phyloP scores from a whole-genome alignment of 192 early-diverging fungal genomes.

The Gonapodya prolifera region DNA sequence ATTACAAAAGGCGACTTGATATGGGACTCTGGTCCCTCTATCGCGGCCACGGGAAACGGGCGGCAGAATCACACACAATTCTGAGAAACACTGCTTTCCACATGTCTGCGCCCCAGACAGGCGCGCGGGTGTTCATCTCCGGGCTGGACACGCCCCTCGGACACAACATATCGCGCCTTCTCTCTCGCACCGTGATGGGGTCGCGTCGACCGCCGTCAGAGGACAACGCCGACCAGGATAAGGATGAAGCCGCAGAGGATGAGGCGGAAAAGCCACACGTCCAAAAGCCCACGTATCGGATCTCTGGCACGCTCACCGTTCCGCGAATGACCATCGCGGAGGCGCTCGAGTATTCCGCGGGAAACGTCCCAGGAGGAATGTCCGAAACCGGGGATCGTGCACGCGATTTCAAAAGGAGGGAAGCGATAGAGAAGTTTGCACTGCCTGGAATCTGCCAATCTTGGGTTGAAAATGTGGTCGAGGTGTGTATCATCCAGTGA shows the following conservation, averaged over 20 bases:
- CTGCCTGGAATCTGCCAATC: conserved; percentile 20
- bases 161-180: conserved; percentile 33
- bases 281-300: conserved; percentile 25
- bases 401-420: conserved; percentile 27
- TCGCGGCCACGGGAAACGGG: too few species aligned
- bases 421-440: conserved; percentile 44
- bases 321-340: neutral
- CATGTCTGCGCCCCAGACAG: too few species aligned
- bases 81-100: too few species aligned
- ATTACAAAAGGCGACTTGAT: too few species aligned
- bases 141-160: conserved; percentile 39
- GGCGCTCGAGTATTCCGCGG: conserved; percentile 1
- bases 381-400: conserved; percentile 42
- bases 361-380: conserved; percentile 22
- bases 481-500: conserved; percentile 17
- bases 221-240: conserved; percentile 16
- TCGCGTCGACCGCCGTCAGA: conserved; percentile 13
- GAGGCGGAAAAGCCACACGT: neutral
- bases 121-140: conserved; percentile 26
- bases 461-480: conserved; percentile 29
- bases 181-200: conserved; percentile 30
- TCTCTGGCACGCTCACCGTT: conserved; percentile 27
- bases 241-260: conserved; percentile 22
- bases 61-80: too few species aligned
- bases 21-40: too few species aligned